A percentile compares a stretch with the other conserved stretches of the same genome.
Evolutionary conservation across 306 rosid genomes (phyloP).

Genomic region (Cyclanthera cordifolia): DNA sequence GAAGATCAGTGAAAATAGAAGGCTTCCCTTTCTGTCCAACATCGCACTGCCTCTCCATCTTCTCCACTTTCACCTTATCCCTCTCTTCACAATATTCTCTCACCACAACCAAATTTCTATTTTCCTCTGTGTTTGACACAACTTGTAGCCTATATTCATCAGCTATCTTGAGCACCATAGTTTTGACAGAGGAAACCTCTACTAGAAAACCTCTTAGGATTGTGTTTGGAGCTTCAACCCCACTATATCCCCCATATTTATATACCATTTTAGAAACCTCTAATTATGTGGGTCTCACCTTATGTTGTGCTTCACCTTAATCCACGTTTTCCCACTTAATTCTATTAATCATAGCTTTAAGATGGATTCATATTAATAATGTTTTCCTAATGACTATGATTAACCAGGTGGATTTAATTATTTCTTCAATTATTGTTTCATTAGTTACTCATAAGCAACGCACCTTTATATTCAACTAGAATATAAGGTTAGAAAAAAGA

Average conservation of each 20-base stretch:
- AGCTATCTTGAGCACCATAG: constrained; percentile 51
- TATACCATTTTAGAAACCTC: constrained; percentile 9
- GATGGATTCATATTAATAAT: constrained; percentile 7
- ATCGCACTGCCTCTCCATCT: constrained; percentile 68
- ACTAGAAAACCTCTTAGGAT: background rate
- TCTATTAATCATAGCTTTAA: constrained; percentile 14
- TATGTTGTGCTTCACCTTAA: constrained; percentile 4
- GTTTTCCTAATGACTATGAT: constrained; percentile 11
- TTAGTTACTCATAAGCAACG: constrained; percentile 12
- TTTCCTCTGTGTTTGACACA: constrained; percentile 2
- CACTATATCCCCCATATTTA: background rate
- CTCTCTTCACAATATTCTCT: constrained; percentile 58
- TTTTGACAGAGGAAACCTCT: constrained; percentile 7
- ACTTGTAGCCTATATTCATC: constrained; percentile 31
- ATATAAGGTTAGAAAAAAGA: constrained; percentile 15
- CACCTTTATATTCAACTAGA: constrained; percentile 13
- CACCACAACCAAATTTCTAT: constrained; percentile 13
- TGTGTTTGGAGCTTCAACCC: constrained; percentile 11
- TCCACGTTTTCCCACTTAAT: constrained; percentile 15
- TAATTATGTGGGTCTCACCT: constrained; percentile 12
- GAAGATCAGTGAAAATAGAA: constrained; percentile 67
- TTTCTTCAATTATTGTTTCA: constrained; percentile 17
- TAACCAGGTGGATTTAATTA: constrained; percentile 10
- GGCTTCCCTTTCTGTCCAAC: constrained; percentile 54
- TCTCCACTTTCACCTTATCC: constrained; percentile 55